Percentiles rank a stretch among this genome's conserved stretches.
Conservation (phyloP, 495 filamentous ascomycete genomes). For the Daldinia concentrica region DNA sequence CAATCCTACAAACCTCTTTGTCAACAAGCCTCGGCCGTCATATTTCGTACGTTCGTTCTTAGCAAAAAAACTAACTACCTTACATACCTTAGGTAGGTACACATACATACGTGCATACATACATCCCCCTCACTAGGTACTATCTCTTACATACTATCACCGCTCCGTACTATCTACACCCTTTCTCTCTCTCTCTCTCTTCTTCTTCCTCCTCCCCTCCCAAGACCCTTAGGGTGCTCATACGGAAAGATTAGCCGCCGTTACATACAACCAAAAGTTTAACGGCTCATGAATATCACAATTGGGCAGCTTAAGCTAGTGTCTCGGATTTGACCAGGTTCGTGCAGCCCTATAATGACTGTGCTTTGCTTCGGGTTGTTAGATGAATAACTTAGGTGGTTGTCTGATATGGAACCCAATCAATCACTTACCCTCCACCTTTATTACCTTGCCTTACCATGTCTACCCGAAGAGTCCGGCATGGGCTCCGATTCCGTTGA, state of each 20-base stretch:
- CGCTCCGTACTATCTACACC: not conserved
- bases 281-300: slow-evolving; percentile 35
- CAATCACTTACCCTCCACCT: not conserved
- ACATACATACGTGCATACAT: slow-evolving; percentile 1
- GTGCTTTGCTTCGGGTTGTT: not conserved
- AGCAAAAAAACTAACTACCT: not conserved
- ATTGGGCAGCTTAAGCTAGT: slow-evolving; percentile 40
- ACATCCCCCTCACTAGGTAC: not conserved
- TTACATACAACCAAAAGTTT: slow-evolving; percentile 10
- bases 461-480: slow-evolving; percentile 30
- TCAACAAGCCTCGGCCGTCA: slow-evolving; percentile 14
- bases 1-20: slow-evolving; percentile 31
- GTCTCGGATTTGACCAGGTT: slow-evolving; percentile 44
- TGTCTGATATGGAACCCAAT: slow-evolving; percentile 17
- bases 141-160: not conserved
- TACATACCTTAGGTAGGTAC: slow-evolving; percentile 10
- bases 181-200: not conserved
- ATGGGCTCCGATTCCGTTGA: slow-evolving; percentile 33
- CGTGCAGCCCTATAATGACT: slow-evolving; percentile 39
- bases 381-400: slow-evolving; percentile 4
- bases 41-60: slow-evolving; percentile 12
- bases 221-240: not conserved
- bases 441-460: slow-evolving; percentile 5
- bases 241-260: slow-evolving; percentile 11
- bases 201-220: not conserved